Evolutionary conservation across 129 eudicot species (phyloP), one percentile per base, ranked within the genome.

Genomic region (Dittrichia graveolens): DNA sequence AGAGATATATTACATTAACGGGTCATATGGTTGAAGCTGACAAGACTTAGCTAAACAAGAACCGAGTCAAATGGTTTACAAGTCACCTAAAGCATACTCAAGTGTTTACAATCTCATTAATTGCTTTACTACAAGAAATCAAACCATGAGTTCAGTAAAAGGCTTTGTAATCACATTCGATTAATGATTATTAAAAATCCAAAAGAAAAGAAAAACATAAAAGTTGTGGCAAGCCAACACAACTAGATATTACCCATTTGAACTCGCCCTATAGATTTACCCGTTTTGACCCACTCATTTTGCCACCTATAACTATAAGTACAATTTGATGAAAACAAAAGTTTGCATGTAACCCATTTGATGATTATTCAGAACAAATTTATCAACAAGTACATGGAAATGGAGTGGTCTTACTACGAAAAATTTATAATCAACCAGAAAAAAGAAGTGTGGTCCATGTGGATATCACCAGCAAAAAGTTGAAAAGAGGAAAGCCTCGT

Each of bases 61-160:
- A 69, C 39, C 1, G 6, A 12, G n/a, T 69, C 43, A 39, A 14
- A 50, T 14, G 61, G 10, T 69, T 52, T 50, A 38, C 3, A 54
- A 5, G 39, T 38, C 10, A 5, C 45, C 62, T 69, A 39, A 52
- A 52, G 49, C 74, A 69, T 15, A 13, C 61, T 68, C 15, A 47
- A 65, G 10, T 31, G 57, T 66, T 15, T 3, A 57, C 63, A 3
- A 24, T 24, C 10, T 55, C 15, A 39, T 57, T 24, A 3, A 8
- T 57, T 31, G 41, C n/a, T 24, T 31, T 3, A 4, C 31, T 24
- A 57, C 31, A 24, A 57, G 14, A 57, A 24, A 9, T 7, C 7
- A 14, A 57, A 24, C 10, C 63, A 57, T 4, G 18, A 16, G 5
- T 4, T 53, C 58, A 15, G 3, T 5, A 50, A 14, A 53, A 53